A percentile compares a stretch with the other conserved stretches of the same genome.
These are phyloP conservation scores for Pyrenochaeta sp. DNA, from an alignment of 2,329 filamentous ascomycete species.

Conservation along the genomic window DNA sequence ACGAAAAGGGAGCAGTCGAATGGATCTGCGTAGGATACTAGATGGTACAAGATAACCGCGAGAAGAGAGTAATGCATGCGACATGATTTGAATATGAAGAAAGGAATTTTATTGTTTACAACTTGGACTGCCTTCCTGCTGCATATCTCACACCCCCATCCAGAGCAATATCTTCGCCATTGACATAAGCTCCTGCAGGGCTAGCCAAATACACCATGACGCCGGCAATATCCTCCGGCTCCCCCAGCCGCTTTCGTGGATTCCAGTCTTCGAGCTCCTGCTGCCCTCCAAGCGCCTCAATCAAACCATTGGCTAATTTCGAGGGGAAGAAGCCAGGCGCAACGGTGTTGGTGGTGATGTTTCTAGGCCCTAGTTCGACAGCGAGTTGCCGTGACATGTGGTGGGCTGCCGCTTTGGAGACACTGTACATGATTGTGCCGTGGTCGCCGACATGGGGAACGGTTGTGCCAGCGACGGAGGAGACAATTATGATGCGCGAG, in stretches of 20 bases:
- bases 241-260: constrained; percentile 43
- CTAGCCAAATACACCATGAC: constrained; percentile 48
- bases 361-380: constrained; percentile 49
- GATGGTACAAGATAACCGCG: not conserved
- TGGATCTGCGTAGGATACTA: not conserved
- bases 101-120: constrained; percentile 16
- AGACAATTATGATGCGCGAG: constrained; percentile 50
- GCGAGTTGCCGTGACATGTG: constrained; percentile 51
- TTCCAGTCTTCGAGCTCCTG: constrained; percentile 51
- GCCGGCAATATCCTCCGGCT: constrained; percentile 49
- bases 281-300: constrained; percentile 49
- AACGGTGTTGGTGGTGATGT: constrained; percentile 51
- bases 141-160: constrained; percentile 42
- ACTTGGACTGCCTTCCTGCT: constrained; percentile 36
- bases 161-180: constrained; percentile 44
- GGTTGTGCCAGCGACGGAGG: constrained; percentile 47
- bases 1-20: constrained; percentile 19
- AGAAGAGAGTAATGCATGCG: not conserved
- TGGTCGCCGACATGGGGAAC: constrained; percentile 49
- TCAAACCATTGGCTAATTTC: constrained; percentile 48
- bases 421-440: constrained; percentile 52
- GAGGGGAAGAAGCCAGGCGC: constrained; percentile 52
- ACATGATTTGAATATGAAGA: not conserved
- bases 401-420: constrained; percentile 52
- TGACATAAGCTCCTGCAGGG: constrained; percentile 39